A percentile compares a stretch with the other conserved stretches of the same genome.
These are phyloP conservation scores for Aspergillus uvarum DNA, from an alignment of 2,329 filamentous ascomycete species.

Conservation along the genomic window DNA sequence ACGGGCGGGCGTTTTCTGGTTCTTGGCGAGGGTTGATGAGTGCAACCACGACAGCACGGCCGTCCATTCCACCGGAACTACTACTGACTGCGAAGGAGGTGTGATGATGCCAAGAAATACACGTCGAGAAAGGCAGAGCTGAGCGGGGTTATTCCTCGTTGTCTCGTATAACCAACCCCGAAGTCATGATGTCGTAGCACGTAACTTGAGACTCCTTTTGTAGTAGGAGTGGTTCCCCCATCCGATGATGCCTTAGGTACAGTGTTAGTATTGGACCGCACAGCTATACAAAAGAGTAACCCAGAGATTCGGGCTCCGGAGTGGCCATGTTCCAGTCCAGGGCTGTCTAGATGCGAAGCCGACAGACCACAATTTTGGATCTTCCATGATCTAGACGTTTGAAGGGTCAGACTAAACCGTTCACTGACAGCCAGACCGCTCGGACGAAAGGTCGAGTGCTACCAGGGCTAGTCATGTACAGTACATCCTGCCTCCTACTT, in stretches of 20 bases:
- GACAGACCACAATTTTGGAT: background rate
- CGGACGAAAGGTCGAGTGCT: background rate
- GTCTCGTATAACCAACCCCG: slow-evolving; percentile 5
- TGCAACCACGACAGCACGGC: slow-evolving; percentile 4
- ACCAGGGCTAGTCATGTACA: background rate
- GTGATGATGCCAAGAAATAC: slow-evolving; percentile 1
- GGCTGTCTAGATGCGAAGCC: background rate
- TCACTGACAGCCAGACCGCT: background rate
- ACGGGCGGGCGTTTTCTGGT: background rate
- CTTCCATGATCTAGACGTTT: background rate
- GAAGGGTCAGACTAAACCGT: background rate
- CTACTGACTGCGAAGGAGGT: background rate
- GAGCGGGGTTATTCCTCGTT: background rate
- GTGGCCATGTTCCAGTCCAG: background rate
- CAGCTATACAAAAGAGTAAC: background rate
- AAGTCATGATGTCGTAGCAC: background rate
- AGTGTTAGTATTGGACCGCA: too few species aligned
- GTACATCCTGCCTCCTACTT: background rate
- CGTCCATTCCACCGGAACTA: slow-evolving; percentile 2
- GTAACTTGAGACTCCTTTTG: background rate
- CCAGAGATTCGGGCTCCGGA: background rate
- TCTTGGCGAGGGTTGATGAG: background rate
- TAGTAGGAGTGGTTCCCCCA: background rate
- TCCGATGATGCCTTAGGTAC: background rate
- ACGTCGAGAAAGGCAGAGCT: background rate